Percentiles rank a stretch among this genome's conserved stretches.
phyloP scores from a whole-genome alignment of 1,284 basidiomycete species.

The Cryptococcus wingfieldii region DNA sequence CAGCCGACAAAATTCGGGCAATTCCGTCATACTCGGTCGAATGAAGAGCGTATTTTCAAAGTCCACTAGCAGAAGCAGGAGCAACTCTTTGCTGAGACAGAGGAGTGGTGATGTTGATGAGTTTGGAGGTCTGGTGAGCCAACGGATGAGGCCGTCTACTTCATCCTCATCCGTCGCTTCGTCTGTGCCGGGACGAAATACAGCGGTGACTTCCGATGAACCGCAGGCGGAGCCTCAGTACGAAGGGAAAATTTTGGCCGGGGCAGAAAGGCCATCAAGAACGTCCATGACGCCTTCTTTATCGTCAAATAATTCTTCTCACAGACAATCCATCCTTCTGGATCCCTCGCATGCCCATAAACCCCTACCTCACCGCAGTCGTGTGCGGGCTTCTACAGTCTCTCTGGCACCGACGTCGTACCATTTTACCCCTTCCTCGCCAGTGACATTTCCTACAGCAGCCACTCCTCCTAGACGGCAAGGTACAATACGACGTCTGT shows the following conservation, averaged over 20 bases:
- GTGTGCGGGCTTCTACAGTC: conserved; percentile 33
- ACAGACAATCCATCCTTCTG: background rate
- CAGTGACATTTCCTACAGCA: conserved; percentile 20
- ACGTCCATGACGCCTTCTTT: conserved; percentile 23
- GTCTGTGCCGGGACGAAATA: background rate
- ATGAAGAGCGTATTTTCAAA: conserved; percentile 39
- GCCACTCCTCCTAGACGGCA: conserved; percentile 39
- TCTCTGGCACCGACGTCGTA: conserved; percentile 25
- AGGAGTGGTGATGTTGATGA: conserved; percentile 31
- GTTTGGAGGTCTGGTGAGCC: conserved; percentile 20
- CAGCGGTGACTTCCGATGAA: background rate
- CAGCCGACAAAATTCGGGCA: conserved; percentile 35
- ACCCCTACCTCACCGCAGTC: background rate
- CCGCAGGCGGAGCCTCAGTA: background rate
- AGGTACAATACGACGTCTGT: conserved; percentile 35
- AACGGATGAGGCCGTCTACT: conserved; percentile 24
- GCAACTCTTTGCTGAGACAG: conserved; percentile 29
- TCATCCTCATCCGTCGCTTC: conserved; percentile 23
- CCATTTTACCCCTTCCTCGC: conserved; percentile 22
- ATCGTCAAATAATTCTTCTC: conserved; percentile 13
- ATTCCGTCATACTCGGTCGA: conserved; percentile 36
- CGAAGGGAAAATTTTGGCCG: conserved; percentile 7
- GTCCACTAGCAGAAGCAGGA: conserved; percentile 24
- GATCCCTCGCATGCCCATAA: background rate
- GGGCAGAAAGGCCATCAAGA: conserved; percentile 24